phyloP scores from a whole-genome alignment of 163 green algal genomes.

The Scenedesmus sp. region DNA sequence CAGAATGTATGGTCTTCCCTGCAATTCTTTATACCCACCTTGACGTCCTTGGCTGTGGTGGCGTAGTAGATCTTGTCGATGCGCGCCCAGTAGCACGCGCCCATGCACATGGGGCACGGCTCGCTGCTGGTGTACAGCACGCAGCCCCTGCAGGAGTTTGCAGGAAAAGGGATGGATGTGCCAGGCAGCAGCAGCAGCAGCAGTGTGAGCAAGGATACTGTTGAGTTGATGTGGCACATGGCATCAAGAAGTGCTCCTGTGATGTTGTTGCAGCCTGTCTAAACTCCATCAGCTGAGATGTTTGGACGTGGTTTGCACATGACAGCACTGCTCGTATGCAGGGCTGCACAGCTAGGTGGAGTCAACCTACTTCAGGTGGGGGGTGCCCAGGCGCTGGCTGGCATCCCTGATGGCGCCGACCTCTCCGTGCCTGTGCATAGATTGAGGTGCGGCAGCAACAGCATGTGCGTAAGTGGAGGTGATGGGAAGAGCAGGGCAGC shows the following conservation, averaged over 20 bases:
- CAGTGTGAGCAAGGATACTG: background rate
- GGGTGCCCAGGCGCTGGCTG: slow-evolving; percentile 23
- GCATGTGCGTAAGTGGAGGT: background rate
- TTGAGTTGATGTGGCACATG: background rate
- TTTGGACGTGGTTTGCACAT: too few relatives aligned
- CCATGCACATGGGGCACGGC: slow-evolving; percentile 62
- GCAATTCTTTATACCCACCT: background rate
- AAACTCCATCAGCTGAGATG: too few relatives aligned
- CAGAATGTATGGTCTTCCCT: too few relatives aligned
- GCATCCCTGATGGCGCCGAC: slow-evolving; percentile 52
- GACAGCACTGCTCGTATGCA: too few relatives aligned
- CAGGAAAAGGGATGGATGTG: background rate
- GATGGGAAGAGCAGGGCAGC: background rate
- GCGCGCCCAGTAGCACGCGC: slow-evolving; percentile 53
- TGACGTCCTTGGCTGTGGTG: slow-evolving; percentile 51
- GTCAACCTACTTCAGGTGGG: slow-evolving; percentile 7
- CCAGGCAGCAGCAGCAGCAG: background rate
- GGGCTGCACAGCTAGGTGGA: too few relatives aligned
- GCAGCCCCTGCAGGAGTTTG: slow-evolving; percentile 11
- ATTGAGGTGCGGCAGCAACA: background rate
- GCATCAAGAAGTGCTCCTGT: too few relatives aligned
- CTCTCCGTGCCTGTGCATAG: slow-evolving; percentile 48
- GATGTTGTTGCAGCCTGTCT: background rate
- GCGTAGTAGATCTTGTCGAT: slow-evolving; percentile 55
- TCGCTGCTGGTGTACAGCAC: slow-evolving; percentile 56